Base-by-base conservation (phyloP, 768 basidiomycete genomes). In the Sarcomyxa edulis region DNA sequence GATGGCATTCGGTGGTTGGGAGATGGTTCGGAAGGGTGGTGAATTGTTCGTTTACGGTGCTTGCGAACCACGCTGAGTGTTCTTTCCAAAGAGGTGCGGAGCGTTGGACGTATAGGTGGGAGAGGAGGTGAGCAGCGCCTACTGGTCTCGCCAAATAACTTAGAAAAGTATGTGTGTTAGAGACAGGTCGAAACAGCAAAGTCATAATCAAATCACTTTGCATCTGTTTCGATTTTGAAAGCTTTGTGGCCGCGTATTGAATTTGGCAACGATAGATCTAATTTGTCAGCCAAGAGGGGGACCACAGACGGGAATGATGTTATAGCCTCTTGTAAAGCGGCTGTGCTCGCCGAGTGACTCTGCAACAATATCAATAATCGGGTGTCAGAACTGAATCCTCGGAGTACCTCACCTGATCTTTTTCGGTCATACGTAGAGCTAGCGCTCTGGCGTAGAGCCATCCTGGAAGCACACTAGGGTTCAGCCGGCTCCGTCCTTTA, bases 61-160 rank as follows among this genome's bases (percentile, higher is more conserved):
- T 56, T 1, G 72, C 52, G 48, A 96, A 78, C 93, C 93, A 97
- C 0, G 69, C 54, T 1, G 73, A 51, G 22, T 72, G 65, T 10
- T 83, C 78, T 64, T 94, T 97, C 93, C 93, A 98, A 2, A 95
- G 56, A 0, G 79, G 56, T 7, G 61, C 68, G 0, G 89, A 85
- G 6, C 90, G 83, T 29, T 84, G 77, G 3, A 74, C 87, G 56
- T 98, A 98, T 16, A 97, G 76, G 51, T 93, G 88, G 0, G 88
- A 85, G 3, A 97, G 72, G 6, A 96, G 74, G 47, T 96, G 84
- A 0, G 91, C 61, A 2, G 74, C 55, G 1, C 74, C 71, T 7
- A 66, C 58, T 18, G 72, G 53, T 11, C 63, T 54, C 0, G 63
- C 51, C 12, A 74, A 53, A 38, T 53, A 56, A 34, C 75, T 68